Evolutionary conservation across 176 grass and related monocot genomes (phyloP).

Genomic region (Canna indica): DNA sequence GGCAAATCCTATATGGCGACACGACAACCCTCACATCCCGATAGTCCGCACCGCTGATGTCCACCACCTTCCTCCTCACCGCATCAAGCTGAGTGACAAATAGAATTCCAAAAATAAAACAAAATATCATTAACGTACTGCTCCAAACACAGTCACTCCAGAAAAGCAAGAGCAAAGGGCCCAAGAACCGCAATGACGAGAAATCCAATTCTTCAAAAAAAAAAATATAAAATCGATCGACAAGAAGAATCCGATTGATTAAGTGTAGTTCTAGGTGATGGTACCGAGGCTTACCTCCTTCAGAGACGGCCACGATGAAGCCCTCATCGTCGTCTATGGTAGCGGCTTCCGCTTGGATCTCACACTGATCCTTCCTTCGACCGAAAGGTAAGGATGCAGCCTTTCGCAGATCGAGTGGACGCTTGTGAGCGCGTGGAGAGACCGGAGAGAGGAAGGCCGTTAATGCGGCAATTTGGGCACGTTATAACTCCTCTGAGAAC

Average conservation of each 20-base stretch:
- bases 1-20: slow-evolving; percentile 94
- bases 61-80: slow-evolving; percentile 59
- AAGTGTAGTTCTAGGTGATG: no score
- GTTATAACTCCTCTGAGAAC: no score
- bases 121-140: not conserved
- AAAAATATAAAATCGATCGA: not conserved
- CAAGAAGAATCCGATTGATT: not conserved
- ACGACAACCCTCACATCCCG: slow-evolving; percentile 53
- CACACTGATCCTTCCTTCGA: no score
- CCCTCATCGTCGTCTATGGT: not conserved
- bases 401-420: no score
- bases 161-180: not conserved
- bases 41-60: slow-evolving; percentile 33
- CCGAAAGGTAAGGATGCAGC: no score
- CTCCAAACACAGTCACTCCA: not conserved
- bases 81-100: slow-evolving; percentile 34
- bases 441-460: no score
- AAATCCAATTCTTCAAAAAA: not conserved
- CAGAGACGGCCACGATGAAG: slow-evolving; percentile 2
- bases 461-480: no score
- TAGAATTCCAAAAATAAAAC: not conserved
- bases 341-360: not conserved
- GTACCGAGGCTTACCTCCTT: not conserved
- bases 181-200: not conserved
- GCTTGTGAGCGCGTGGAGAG: no score